Percentiles rank a stretch among this genome's conserved stretches.
Conservation (phyloP, 768 basidiomycete species). For the Boletus huronensis region DNA sequence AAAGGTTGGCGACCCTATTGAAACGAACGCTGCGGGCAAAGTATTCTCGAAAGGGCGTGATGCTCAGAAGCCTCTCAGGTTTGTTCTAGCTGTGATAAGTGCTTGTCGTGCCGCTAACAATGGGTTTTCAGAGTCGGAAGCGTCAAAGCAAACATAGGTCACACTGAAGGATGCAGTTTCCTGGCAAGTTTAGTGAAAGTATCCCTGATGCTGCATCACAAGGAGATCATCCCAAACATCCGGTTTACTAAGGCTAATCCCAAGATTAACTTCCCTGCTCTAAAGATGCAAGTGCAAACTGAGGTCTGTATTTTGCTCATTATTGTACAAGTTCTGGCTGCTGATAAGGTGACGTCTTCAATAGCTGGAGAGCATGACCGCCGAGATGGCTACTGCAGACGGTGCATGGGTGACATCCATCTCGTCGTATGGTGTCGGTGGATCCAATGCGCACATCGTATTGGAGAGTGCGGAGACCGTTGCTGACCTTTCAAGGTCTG, state of each 20-base stretch:
- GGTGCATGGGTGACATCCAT: constrained; percentile 32
- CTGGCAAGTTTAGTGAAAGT: constrained; percentile 35
- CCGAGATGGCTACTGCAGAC: constrained; percentile 28
- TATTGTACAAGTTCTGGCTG: neutral
- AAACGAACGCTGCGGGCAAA: constrained; percentile 47
- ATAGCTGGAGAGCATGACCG: constrained; percentile 23
- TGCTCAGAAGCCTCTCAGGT: constrained; percentile 19
- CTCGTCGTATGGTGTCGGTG: constrained; percentile 34
- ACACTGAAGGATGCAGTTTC: constrained; percentile 32
- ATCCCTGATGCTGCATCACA: constrained; percentile 31
- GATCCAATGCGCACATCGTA: constrained; percentile 34
- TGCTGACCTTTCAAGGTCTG: constrained; percentile 9
- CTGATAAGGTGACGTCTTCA: neutral
- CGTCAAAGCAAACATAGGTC: constrained; percentile 26
- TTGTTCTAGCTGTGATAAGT: neutral
- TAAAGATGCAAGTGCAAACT: constrained; percentile 28
- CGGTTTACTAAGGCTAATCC: constrained; percentile 28
- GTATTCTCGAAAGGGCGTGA: constrained; percentile 28
- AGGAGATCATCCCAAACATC: constrained; percentile 28
- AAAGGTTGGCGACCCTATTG: constrained; percentile 46
- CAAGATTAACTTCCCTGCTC: constrained; percentile 22
- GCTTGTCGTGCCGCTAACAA: neutral
- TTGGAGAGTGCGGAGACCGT: constrained; percentile 26
- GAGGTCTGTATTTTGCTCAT: constrained; percentile 9
- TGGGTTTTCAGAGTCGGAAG: constrained; percentile 22